Percentiles rank a stretch among this genome's conserved stretches.
These are phyloP conservation scores for Biscogniauxia marginata DNA, from an alignment of 2,329 filamentous ascomycete species.

Conservation along the genomic window DNA sequence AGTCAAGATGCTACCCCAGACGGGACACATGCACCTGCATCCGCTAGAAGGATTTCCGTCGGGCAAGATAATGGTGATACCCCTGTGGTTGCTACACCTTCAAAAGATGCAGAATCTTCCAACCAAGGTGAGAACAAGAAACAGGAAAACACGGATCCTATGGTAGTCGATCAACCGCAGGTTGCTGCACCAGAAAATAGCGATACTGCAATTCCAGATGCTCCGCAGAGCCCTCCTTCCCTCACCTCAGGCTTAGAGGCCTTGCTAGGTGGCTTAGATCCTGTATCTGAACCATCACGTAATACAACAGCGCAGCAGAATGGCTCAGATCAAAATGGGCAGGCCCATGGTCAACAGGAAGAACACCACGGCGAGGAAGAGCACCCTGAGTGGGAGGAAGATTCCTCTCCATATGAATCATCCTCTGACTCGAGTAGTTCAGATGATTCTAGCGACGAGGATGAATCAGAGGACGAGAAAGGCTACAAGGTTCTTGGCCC, in stretches of 20 bases:
- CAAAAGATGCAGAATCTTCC: neutral
- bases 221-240: constrained; percentile 32
- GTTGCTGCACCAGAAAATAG: neutral
- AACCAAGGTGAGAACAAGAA: neutral
- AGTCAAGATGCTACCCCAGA: constrained; percentile 6
- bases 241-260: constrained; percentile 34
- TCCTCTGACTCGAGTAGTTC: constrained; percentile 59
- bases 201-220: constrained; percentile 12
- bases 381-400: constrained; percentile 80
- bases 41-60: constrained; percentile 6
- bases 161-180: constrained; percentile 14
- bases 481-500: constrained; percentile 69
- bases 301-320: constrained; percentile 7
- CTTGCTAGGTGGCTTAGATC: constrained; percentile 30
- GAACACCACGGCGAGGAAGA: constrained; percentile 12
- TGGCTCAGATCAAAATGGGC: constrained; percentile 13
- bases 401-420: constrained; percentile 74
- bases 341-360: constrained; percentile 11
- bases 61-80: neutral
- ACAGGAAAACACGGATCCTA: constrained; percentile 4
- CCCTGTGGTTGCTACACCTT: neutral
- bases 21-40: too few species aligned
- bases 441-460: constrained; percentile 61
- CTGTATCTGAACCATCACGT: constrained; percentile 16
- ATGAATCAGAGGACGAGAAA: constrained; percentile 50